Evolutionary conservation across 345 rosid species (phyloP).

Genomic region (Lepidium africanum): DNA sequence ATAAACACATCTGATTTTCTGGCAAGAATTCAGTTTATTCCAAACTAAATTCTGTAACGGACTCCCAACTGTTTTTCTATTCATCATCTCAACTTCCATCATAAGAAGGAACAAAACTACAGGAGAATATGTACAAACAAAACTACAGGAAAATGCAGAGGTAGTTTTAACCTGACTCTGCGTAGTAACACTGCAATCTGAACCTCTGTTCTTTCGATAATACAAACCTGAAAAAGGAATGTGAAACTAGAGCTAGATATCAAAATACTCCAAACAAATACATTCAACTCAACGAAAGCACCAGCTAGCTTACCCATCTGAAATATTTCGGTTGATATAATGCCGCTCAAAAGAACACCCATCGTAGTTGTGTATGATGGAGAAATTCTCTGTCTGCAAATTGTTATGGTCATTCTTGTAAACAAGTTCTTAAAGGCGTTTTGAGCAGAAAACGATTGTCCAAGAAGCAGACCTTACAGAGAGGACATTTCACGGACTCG

Average conservation of each 20-base stretch:
- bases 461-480: constrained; percentile 67
- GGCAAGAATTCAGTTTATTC: neutral
- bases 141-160: constrained; percentile 7
- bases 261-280: neutral
- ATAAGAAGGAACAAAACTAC: neutral
- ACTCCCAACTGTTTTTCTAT: neutral
- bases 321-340: constrained; percentile 33
- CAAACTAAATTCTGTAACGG: neutral
- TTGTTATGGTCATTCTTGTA: neutral
- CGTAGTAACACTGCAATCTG: constrained; percentile 64
- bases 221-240: constrained; percentile 42
- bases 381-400: constrained; percentile 58
- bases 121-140: neutral
- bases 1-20: neutral
- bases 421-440: neutral
- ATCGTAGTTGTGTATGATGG: constrained; percentile 58
- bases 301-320: constrained; percentile 37
- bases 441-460: neutral
- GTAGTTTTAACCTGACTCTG: constrained; percentile 48
- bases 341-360: constrained; percentile 60
- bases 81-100: neutral
- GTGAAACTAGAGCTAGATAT: neutral
- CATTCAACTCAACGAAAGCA: neutral
- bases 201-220: constrained; percentile 65
- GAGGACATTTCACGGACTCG: constrained; percentile 63